Conservation (phyloP, 2,329 filamentous ascomycete genomes). For the Aspergillus versicolor region DNA sequence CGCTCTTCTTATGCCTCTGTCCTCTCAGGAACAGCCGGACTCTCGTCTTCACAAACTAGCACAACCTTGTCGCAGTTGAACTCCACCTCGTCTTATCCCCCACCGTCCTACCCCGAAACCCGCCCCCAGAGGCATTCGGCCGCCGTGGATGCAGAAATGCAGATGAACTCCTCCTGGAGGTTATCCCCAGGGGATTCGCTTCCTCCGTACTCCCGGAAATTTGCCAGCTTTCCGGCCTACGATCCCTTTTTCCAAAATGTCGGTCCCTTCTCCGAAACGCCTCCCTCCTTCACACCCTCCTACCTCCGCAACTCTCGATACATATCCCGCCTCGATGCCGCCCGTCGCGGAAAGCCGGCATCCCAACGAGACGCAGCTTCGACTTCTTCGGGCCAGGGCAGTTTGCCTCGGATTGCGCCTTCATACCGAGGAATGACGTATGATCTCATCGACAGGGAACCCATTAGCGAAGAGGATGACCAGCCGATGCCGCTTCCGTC, state of each 20-base stretch:
- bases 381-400: slow-evolving; percentile 58
- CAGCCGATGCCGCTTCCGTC: slow-evolving; percentile 70
- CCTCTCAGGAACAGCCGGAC: slow-evolving; percentile 52
- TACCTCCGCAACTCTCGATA: slow-evolving; percentile 79
- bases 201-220: slow-evolving; percentile 51
- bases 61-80: slow-evolving; percentile 52
- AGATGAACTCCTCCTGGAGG: slow-evolving; percentile 49
- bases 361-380: slow-evolving; percentile 51
- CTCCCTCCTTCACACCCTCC: slow-evolving; percentile 68
- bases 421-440: slow-evolving; percentile 76
- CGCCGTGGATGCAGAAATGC: slow-evolving; percentile 51
- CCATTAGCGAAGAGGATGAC: slow-evolving; percentile 53
- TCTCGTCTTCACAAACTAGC: slow-evolving; percentile 39
- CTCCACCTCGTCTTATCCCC: slow-evolving; percentile 36
- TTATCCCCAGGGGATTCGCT: slow-evolving; percentile 41
- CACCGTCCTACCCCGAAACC: slow-evolving; percentile 34
- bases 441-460: slow-evolving; percentile 77
- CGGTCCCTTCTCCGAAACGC: slow-evolving; percentile 28
- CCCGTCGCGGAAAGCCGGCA: slow-evolving; percentile 61
- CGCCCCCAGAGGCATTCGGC: slow-evolving; percentile 37
- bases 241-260: slow-evolving; percentile 27
- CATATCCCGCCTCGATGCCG: slow-evolving; percentile 71
- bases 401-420: slow-evolving; percentile 58
- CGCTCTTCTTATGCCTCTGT: slow-evolving; percentile 64
- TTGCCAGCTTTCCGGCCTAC: slow-evolving; percentile 35